Evolutionary conservation across 192 early-diverging fungal species (phyloP), one percentile per base, ranked within the genome.

Genomic region (Pilobolus umbonatus): DNA sequence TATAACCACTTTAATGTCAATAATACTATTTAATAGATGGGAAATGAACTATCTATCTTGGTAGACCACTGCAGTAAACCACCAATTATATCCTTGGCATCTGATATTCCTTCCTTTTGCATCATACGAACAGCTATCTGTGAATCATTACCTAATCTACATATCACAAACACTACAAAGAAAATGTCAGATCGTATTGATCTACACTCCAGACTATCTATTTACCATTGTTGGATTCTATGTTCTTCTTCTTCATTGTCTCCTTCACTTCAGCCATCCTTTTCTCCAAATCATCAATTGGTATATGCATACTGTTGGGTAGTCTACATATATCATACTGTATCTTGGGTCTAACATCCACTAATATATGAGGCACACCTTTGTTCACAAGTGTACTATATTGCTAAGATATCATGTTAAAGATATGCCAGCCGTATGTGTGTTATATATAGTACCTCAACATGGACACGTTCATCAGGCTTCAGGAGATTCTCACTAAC

Each of bases 81-180:
- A 5, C 92, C 90, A 1, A 82, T 77, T 39, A 98, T 75, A 71
- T 98, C 94, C 52, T 80, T 83, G 51, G 81, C 72, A n/a, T 75
- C 68, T 17, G 61, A 47, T 49, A 88, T 77, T 9, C 84, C 86
- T n/a, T 82, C 61, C 24, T 82, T 73, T 63, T 85, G 76, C 53
- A 98, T 74, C 28, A 85, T 75, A 57, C 73, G 70, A 9, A 94
- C 92, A 3, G 95, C 94, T 28, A 89, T 68, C 66, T 96, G 92
- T 2, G 89, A 92, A 52, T 94, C 86, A 61, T 96, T 95, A 9
- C 96, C 94, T 29, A 82, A 75, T 28, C 95, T 83, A 66, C 96
- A 98, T 2, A 98, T 57, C 5, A 90, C 77, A 61, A 87, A 93
- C 7, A 98, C 88, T 67, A 24, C 15, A 50, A 30, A 40, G 9